Base-by-base conservation (phyloP, 2,329 filamentous ascomycete species). In the Bipolaris cookei region DNA sequence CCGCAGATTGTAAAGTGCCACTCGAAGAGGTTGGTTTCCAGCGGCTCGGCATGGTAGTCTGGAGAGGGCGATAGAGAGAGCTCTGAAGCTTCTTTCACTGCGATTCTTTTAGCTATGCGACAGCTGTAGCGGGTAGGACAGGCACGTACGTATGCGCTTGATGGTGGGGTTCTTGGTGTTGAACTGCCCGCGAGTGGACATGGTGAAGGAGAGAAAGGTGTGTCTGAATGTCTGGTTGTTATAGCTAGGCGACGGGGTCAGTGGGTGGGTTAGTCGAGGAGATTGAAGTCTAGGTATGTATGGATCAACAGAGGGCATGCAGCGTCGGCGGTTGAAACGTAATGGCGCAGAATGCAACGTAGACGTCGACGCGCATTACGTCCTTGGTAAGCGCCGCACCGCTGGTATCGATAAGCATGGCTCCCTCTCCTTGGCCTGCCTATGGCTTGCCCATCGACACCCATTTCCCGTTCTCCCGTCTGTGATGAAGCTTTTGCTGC, bases 1-100 rank as follows among this genome's bases (percentile, higher is more conserved):
- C 95, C 95, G 49, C 89, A 87, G n/a, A 99, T 83, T 0, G 95
- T 99, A 79, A 98, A 99, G 81, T 99, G 95, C 95, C 95, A 99
- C 79, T 98, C 93, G 79, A 97, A 97, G 51, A 99, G 88, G 78
- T 98, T 92, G 30, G 86, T 83, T 73, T 98, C 94, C 61, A 94
- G 86, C 0, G 95, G 95, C 3, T 88, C 83, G 38, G 94, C 95
- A 66, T 89, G 86, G 78, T 94, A 96, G 80, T 97, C 92, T 51
- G 90, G 82, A 2, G 91, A 95, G 4, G 94, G 92, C 35, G 90
- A 85, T 56, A 82, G 83, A 59, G 91, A 88, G 54, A 99, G 86
- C 76, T 98, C 95, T 57, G 90, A 84, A 56, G 94, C 93, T 86
- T 98, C 95, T 78, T 91, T 92, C 72, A 97, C 89, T 91, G 43